phyloP scores from a whole-genome alignment of 148 eudicot species.

The Pouteria glomerata region DNA sequence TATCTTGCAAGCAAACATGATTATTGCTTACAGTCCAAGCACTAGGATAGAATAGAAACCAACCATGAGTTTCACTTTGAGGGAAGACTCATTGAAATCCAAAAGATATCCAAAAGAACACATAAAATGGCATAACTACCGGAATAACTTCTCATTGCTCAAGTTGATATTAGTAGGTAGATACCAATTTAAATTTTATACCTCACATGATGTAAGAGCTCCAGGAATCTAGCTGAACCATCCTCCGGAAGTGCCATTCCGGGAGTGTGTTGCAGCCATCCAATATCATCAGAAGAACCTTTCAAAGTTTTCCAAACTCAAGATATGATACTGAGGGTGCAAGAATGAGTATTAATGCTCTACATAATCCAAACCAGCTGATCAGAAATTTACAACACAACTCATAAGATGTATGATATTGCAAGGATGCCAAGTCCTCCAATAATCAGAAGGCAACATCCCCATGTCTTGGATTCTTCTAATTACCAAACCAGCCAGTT shows the following conservation, averaged over 20 bases:
- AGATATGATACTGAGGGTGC: conserved; percentile 40
- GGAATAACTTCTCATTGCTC: background rate
- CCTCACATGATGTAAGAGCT: conserved; percentile 68
- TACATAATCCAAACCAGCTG: background rate
- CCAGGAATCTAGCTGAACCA: conserved; percentile 78
- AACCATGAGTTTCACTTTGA: background rate
- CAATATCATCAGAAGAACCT: conserved; percentile 89
- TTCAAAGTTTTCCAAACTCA: conserved; percentile 50
- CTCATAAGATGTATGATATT: background rate
- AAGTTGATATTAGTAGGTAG: background rate
- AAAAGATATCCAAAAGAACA: background rate
- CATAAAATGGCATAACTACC: background rate
- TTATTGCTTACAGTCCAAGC: background rate
- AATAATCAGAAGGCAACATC: background rate
- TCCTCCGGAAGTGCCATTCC: conserved; percentile 67
- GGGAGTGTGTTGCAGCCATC: conserved; percentile 73
- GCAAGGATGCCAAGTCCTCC: background rate
- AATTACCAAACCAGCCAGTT: background rate
- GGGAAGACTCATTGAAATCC: background rate
- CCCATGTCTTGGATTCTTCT: background rate
- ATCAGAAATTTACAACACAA: background rate
- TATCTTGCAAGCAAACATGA: background rate
- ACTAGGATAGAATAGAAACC: background rate
- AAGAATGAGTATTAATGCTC: conserved; percentile 1
- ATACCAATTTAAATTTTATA: conserved; percentile 14